Base-by-base conservation (phyloP, 768 basidiomycete species). In the Pleurotus citrinopileatus region DNA sequence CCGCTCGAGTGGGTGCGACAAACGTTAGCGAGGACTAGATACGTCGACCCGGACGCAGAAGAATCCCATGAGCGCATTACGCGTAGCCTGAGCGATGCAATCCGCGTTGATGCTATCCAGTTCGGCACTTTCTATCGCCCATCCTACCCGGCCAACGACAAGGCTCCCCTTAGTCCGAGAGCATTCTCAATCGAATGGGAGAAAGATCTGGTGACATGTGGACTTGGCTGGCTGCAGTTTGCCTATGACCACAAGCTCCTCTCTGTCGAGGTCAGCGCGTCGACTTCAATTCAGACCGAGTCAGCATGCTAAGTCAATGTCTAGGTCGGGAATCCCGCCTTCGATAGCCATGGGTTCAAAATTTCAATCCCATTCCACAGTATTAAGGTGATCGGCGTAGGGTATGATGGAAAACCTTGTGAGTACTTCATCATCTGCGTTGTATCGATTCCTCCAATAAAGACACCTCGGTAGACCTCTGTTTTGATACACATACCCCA, bases 151-250 rank as follows among this genome's bases (percentile, higher is more conserved):
- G 32, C 59, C 29, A 59, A 53, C 58, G 62, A 64, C 50, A 51
- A 65, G 61, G 61, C 57, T 6, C 68, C 62, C 6, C 67, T 67
- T 40, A 60, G 60, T 15, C 66, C 74, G 15, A 79, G 83, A 7
- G 71, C 74, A 2, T 92, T 87, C 64, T 91, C 88, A 0, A 69
- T 83, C 3, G 91, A 92, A 67, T 89, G 83, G 78, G 80, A 87
- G 52, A 67, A 74, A 36, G 70, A 80, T 37, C 83, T 80, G 55
- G 64, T 68, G 36, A 56, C 60, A 6, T 57, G 73, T 9, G 75
- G 80, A 29, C 73, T 76, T 27, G 86, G 78, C 0, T 76, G 79
- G 64, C 64, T 91, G 17, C 65, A 71, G 27, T 82, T 91, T 28
- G 80, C 86, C 52, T 90, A 89, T 59, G 83, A 83, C 25, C 79